Evolutionary conservation across 768 basidiomycete species (phyloP).

Genomic region (Suillus alpinus): DNA sequence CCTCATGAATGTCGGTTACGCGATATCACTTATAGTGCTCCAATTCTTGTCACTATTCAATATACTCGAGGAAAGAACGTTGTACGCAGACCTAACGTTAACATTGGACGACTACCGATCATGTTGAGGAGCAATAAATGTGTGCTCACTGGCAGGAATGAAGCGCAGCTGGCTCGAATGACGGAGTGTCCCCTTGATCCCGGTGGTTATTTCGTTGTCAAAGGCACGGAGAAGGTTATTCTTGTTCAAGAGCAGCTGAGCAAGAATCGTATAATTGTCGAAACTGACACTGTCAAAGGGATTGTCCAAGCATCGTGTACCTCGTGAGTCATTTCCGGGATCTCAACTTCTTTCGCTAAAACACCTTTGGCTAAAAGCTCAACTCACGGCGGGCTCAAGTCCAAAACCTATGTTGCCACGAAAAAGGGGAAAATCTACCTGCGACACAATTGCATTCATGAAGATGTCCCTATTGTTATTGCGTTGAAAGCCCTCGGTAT

Average conservation of each 20-base stretch:
- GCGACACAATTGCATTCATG: conserved; percentile 95
- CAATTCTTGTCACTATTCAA: conserved; percentile 90
- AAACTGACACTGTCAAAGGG: conserved; percentile 87
- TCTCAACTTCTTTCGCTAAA: background rate
- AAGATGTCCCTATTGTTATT: conserved; percentile 94
- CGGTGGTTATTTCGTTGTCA: conserved; percentile 99
- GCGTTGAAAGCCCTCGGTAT: conserved; percentile 96
- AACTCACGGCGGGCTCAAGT: conserved; percentile 83
- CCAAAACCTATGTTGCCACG: conserved; percentile 95
- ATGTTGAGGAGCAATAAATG: conserved; percentile 98
- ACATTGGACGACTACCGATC: conserved; percentile 90
- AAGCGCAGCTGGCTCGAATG: conserved; percentile 88
- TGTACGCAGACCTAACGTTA: conserved; percentile 77
- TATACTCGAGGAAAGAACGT: conserved; percentile 92
- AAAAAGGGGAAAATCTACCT: conserved; percentile 95
- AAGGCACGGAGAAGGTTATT: conserved; percentile 99
- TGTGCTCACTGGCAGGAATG: conserved; percentile 73
- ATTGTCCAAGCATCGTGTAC: conserved; percentile 94
- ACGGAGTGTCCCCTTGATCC: conserved; percentile 97
- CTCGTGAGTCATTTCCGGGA: conserved; percentile 56
- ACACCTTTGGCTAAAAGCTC: conserved; percentile 44
- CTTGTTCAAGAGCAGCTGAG: conserved; percentile 97
- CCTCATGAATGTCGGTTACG: conserved; percentile 97
- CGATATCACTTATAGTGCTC: conserved; percentile 92
- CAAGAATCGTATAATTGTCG: conserved; percentile 99